Percentiles rank a stretch among this genome's conserved stretches.
phyloP scores from a whole-genome alignment of 257 asterid species.

The Linderniella brevidens region DNA sequence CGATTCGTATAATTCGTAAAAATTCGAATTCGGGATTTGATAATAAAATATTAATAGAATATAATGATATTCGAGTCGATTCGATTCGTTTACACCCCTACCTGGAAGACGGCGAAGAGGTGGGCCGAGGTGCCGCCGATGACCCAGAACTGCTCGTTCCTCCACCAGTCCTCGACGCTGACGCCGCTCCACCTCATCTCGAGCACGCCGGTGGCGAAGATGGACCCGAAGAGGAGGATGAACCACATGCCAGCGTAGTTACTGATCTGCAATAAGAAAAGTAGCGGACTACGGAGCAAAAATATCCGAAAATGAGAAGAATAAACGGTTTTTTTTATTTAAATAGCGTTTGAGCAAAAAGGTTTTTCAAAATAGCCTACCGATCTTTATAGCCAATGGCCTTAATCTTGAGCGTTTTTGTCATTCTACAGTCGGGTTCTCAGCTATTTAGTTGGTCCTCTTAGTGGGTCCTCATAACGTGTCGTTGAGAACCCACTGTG shows the following conservation, averaged over 20 bases:
- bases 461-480: too few species aligned
- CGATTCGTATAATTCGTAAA: too few species aligned
- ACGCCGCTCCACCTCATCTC: slow-evolving; percentile 39
- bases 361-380: too few species aligned
- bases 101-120: slow-evolving; percentile 34
- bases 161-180: slow-evolving; percentile 34
- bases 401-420: too few species aligned
- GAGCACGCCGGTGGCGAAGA: slow-evolving; percentile 31
- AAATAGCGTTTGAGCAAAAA: neutral
- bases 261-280: slow-evolving; percentile 18
- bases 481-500: too few species aligned
- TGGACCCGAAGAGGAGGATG: slow-evolving; percentile 29
- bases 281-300: neutral
- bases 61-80: too few species aligned
- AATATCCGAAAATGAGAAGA: neutral
- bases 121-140: slow-evolving; percentile 36
- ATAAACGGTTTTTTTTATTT: neutral
- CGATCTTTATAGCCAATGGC: too few species aligned
- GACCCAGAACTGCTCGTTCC: slow-evolving; percentile 37
- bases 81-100: too few species aligned
- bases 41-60: too few species aligned
- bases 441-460: too few species aligned
- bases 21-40: too few species aligned
- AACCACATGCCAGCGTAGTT: slow-evolving; percentile 37
- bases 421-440: too few species aligned